Evolutionary conservation across 164 flowering plant species (phyloP), one percentile per base, ranked within the genome.

Genomic region (Magnolia kwangsiensis): DNA sequence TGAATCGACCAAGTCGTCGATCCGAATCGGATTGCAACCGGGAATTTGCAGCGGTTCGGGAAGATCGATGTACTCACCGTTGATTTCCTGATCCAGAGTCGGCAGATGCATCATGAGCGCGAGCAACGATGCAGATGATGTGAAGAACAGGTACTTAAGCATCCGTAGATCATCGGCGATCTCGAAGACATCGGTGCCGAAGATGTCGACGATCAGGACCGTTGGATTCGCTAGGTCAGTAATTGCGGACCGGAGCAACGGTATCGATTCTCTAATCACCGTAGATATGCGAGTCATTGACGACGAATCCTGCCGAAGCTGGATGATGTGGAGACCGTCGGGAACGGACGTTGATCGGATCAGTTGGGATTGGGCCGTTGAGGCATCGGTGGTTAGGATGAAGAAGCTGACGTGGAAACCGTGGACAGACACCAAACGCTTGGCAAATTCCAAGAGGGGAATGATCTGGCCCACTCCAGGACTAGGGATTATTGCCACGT

Each of bases 401-500:
- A 82, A 76, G 74, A 84, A 74, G 69, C 67, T 82, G 75, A 83
- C 86, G 14, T 58, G 80, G 74, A 78, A 27, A 84, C 71, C 79
- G 37, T 82, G 88, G 49, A 76, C 66, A 74, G 70, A 55, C 74
- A 78, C 78, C 10, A 88, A 81, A 63, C 79, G 84, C 63, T 84
- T 84, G 11, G 84, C 86, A 3, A 88, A 71, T 76, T 82, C 85
- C 18, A 88, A 68, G 59, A 85, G 72, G 0, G 91, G 91, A 75
- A 75, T 80, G 61, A 85, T 0, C 51, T 86, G 90, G 63, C 90
- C 90, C 75, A 85, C 73, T 4, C 90, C 89, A 2, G 88, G 88
- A 68, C 83, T 81, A n/a, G 89, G 72, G 2, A 88, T 74, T 27
- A 72, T 51, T 16, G 64, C 74, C 18, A 72, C 74, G 24, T 72